Conservation (phyloP, 106 monocot genomes). For the Alisma plantagoaquatica region DNA sequence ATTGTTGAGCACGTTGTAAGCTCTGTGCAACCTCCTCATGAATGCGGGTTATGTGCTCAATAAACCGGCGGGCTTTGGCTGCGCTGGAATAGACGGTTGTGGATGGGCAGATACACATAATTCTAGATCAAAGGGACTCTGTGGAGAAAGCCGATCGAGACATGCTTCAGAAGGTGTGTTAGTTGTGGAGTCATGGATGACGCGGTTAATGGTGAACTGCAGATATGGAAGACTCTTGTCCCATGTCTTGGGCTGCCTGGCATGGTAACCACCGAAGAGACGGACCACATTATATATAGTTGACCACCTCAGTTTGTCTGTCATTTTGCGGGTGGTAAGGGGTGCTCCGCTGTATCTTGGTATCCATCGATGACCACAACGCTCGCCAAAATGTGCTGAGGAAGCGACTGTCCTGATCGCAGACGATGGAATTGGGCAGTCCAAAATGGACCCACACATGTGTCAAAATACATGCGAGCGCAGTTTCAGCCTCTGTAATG, state of each 20-base stretch:
- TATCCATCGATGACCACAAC: background rate
- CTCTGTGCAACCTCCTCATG: background rate
- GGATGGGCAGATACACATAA: background rate
- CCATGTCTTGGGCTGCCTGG: background rate
- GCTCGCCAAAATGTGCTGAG: background rate
- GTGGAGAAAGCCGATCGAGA: background rate
- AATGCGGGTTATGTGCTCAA: background rate
- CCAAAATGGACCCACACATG: background rate
- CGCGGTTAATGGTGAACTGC: background rate
- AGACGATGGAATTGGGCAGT: background rate
- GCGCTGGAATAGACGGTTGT: background rate
- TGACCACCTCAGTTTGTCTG: background rate
- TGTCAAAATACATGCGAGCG: background rate
- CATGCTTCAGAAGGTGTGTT: background rate
- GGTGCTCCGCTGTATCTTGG: background rate
- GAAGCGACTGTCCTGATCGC: slow-evolving; percentile 1
- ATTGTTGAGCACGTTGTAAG: background rate
- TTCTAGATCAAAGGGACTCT: background rate
- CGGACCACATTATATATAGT: background rate
- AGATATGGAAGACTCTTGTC: background rate
- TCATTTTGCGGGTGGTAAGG: background rate
- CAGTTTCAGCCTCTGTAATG: background rate
- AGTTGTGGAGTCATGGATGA: background rate
- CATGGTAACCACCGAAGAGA: background rate
- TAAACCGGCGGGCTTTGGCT: background rate